These are phyloP conservation scores for Colletotrichum shisoi DNA, from an alignment of 2,329 filamentous ascomycete genomes.

Conservation along the genomic window DNA sequence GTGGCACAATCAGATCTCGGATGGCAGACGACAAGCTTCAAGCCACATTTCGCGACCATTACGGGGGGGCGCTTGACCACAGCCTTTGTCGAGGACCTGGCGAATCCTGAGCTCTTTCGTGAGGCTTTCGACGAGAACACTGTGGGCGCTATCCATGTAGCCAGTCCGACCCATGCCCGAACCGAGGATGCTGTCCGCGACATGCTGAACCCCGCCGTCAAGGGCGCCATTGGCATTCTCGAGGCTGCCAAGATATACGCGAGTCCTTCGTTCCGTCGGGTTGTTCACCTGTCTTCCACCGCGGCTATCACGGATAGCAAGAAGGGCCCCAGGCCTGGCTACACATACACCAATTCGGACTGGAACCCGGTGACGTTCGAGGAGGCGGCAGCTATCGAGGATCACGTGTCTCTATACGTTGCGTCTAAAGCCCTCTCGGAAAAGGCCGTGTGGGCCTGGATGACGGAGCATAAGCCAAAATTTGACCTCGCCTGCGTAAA, in stretches of 20 bases:
- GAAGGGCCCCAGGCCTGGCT: not conserved
- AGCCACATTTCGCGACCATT: not conserved
- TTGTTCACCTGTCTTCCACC: slow-evolving; percentile 55
- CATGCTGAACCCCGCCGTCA: slow-evolving; percentile 44
- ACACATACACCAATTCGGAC: slow-evolving; percentile 10
- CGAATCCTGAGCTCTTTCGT: slow-evolving; percentile 50
- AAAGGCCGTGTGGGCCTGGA: slow-evolving; percentile 40
- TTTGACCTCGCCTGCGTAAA: slow-evolving; percentile 47
- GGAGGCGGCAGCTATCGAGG: not conserved
- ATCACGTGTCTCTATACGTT: not conserved
- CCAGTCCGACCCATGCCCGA: not conserved
- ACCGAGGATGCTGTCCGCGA: slow-evolving; percentile 6
- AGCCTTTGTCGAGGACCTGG: slow-evolving; percentile 40
- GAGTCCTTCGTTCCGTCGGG: slow-evolving; percentile 47
- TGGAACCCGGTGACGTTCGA: slow-evolving; percentile 11
- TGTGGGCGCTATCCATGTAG: not conserved
- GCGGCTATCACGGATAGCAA: slow-evolving; percentile 36
- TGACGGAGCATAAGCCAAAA: slow-evolving; percentile 45
- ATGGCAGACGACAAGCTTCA: slow-evolving; percentile 28
- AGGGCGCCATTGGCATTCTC: slow-evolving; percentile 51
- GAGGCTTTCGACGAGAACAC: slow-evolving; percentile 38
- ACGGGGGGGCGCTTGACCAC: slow-evolving; percentile 20
- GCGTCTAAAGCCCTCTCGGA: slow-evolving; percentile 6
- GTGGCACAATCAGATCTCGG: slow-evolving; percentile 44
- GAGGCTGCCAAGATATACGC: slow-evolving; percentile 41